These are phyloP conservation scores for Phytopythium vexans DNA, from an alignment of 352 stramenopile genomes.

Conservation along the genomic window DNA sequence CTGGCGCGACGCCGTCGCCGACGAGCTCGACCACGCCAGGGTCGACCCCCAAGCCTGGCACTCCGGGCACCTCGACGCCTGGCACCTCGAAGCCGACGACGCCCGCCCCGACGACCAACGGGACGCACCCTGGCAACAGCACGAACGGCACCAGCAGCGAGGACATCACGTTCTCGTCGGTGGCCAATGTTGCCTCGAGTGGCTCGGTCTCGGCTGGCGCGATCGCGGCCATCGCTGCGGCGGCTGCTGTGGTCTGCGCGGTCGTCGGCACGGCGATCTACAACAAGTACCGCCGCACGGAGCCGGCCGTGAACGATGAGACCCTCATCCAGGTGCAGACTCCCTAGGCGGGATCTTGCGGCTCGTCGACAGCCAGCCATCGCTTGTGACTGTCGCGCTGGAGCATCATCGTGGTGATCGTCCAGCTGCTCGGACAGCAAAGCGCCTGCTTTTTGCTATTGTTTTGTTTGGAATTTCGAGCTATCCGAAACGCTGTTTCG, in stretches of 20 bases:
- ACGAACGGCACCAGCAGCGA: conserved; percentile 4
- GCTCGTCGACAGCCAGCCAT: no score
- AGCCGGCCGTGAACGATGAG: conserved; percentile 7
- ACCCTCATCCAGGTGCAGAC: conserved; percentile 28
- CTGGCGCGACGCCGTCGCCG: neutral
- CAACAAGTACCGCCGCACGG: conserved; percentile 23
- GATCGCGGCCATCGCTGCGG: conserved; percentile 25
- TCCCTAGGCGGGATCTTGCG: conserved; percentile 8
- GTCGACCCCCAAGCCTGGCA: no score
- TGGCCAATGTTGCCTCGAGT: conserved; percentile 11
- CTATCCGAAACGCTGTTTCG: no score
- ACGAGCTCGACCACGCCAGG: no score
- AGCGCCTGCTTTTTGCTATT: no score
- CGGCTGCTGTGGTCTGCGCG: conserved; percentile 24
- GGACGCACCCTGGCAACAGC: neutral
- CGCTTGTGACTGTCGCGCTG: no score
- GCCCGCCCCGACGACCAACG: conserved; percentile 11
- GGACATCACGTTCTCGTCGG: conserved; percentile 12
- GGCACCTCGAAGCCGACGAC: no score
- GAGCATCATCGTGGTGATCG: no score
- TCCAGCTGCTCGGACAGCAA: no score
- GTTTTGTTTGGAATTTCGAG: no score
- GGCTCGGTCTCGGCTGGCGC: conserved; percentile 19
- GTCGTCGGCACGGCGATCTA: conserved; percentile 31
- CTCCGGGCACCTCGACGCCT: no score